Evolutionary conservation across 2,329 filamentous ascomycete species (phyloP).

Genomic region (Hortaea sp.): DNA sequence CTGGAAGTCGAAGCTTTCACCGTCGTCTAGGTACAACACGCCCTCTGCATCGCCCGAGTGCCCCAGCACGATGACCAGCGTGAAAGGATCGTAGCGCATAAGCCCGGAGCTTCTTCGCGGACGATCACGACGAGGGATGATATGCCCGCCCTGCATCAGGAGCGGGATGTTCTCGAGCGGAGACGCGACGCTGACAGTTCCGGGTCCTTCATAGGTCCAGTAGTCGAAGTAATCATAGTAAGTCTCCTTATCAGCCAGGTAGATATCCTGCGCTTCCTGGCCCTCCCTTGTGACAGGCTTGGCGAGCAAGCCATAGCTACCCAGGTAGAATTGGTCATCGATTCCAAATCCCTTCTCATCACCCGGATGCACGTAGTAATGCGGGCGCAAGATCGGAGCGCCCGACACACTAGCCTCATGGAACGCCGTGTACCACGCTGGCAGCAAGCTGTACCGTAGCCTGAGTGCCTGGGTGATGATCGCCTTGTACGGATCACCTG

Average conservation of each 20-base stretch:
- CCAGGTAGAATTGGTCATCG: slow-evolving; percentile 90
- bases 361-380: slow-evolving; percentile 82
- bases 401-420: slow-evolving; percentile 75
- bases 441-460: slow-evolving; percentile 78
- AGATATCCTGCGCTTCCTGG: slow-evolving; percentile 63
- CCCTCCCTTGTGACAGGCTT: slow-evolving; percentile 81
- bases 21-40: slow-evolving; percentile 83
- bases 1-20: slow-evolving; percentile 82
- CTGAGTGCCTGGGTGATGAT: slow-evolving; percentile 84
- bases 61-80: slow-evolving; percentile 66
- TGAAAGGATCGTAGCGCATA: slow-evolving; percentile 94
- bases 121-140: slow-evolving; percentile 80
- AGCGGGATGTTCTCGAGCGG: slow-evolving; percentile 81
- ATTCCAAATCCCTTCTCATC: slow-evolving; percentile 81
- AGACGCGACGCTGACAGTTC: slow-evolving; percentile 62
- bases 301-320: slow-evolving; percentile 76
- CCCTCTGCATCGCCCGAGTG: slow-evolving; percentile 65
- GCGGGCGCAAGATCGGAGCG: slow-evolving; percentile 78
- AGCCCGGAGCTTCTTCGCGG: slow-evolving; percentile 75
- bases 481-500: slow-evolving; percentile 70
- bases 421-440: slow-evolving; percentile 95
- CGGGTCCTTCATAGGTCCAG: slow-evolving; percentile 60
- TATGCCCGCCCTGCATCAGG: slow-evolving; percentile 85
- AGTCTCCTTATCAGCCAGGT: slow-evolving; percentile 76
- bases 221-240: slow-evolving; percentile 97